Percentiles rank a stretch among this genome's conserved stretches.
Evolutionary conservation across 2,329 filamentous ascomycete species (phyloP).

Genomic region (Rachicladosporium sp.): DNA sequence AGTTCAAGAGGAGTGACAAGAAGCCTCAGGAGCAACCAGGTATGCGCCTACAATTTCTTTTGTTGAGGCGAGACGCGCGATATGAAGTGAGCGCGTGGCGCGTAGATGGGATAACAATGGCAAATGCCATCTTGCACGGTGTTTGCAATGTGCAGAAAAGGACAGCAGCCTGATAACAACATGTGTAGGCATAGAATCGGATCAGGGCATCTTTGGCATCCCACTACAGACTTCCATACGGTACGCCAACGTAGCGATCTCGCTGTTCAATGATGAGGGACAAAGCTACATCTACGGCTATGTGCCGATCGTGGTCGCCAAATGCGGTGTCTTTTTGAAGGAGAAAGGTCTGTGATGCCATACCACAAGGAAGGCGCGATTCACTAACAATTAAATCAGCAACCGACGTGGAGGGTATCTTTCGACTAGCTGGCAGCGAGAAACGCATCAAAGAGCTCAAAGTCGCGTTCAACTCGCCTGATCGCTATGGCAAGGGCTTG

Average conservation of each 20-base stretch:
- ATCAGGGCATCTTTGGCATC: slow-evolving; percentile 80
- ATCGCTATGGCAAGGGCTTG: slow-evolving; percentile 89
- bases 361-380: not conserved
- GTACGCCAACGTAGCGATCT: slow-evolving; percentile 97
- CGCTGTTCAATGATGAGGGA: slow-evolving; percentile 80
- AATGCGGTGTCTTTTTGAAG: slow-evolving; percentile 93
- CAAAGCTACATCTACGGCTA: slow-evolving; percentile 98
- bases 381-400: slow-evolving; percentile 41
- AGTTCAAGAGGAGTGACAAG: slow-evolving; percentile 61
- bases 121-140: not conserved
- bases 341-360: slow-evolving; percentile 67
- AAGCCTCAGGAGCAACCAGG: slow-evolving; percentile 53
- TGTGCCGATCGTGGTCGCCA: slow-evolving; percentile 94
- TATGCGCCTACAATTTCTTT: slow-evolving; percentile 23
- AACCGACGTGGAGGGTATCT: slow-evolving; percentile 90
- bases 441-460: slow-evolving; percentile 97
- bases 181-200: slow-evolving; percentile 1
- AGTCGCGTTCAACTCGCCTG: slow-evolving; percentile 81
- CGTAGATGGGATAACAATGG: not conserved
- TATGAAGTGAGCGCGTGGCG: not conserved
- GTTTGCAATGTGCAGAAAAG: not conserved
- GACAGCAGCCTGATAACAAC: not conserved
- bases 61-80: not conserved
- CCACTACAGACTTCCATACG: slow-evolving; percentile 88
- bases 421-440: slow-evolving; percentile 87